These are phyloP conservation scores for Cystobasidium ongulense DNA, from an alignment of 768 basidiomycete species.

Conservation along the genomic window DNA sequence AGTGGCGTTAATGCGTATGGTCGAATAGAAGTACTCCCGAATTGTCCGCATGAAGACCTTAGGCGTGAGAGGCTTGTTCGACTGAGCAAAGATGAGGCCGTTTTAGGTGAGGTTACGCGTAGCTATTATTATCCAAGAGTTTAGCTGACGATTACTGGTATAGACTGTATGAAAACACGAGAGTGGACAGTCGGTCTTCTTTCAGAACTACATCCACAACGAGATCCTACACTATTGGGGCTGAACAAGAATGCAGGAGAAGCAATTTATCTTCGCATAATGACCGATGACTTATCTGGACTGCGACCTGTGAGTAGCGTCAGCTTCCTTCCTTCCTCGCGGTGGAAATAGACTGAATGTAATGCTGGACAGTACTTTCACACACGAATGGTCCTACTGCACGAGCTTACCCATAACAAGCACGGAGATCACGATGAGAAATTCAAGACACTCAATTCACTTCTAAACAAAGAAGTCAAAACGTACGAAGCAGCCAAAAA, in stretches of 20 bases:
- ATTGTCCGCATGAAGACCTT: conserved; percentile 28
- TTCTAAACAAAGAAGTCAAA: conserved; percentile 37
- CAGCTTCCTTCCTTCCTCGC: not conserved
- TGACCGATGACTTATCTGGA: conserved; percentile 37
- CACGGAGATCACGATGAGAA: conserved; percentile 29
- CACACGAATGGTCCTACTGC: conserved; percentile 36
- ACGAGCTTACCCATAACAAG: conserved; percentile 38
- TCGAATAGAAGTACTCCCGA: conserved; percentile 9
- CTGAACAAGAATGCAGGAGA: conserved; percentile 41
- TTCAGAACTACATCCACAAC: conserved; percentile 10
- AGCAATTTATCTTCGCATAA: conserved; percentile 34
- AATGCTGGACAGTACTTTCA: conserved; percentile 32
- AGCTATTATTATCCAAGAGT: not conserved
- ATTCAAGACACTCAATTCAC: conserved; percentile 39
- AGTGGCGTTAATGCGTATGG: conserved; percentile 18
- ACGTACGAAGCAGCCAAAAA: conserved; percentile 30
- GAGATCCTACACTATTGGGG: conserved; percentile 38
- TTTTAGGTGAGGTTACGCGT: conserved; percentile 21
- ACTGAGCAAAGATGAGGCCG: conserved; percentile 31
- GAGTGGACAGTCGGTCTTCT: conserved; percentile 6
- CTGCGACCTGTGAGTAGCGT: conserved; percentile 11
- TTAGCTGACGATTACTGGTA: conserved; percentile 20
- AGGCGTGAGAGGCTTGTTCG: conserved; percentile 8
- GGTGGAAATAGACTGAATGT: not conserved
- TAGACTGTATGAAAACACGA: not conserved